Percentiles rank a stretch among this genome's conserved stretches.
Evolutionary conservation across 2,329 filamentous ascomycete genomes (phyloP).

Genomic region (Thyridium curvatum): DNA sequence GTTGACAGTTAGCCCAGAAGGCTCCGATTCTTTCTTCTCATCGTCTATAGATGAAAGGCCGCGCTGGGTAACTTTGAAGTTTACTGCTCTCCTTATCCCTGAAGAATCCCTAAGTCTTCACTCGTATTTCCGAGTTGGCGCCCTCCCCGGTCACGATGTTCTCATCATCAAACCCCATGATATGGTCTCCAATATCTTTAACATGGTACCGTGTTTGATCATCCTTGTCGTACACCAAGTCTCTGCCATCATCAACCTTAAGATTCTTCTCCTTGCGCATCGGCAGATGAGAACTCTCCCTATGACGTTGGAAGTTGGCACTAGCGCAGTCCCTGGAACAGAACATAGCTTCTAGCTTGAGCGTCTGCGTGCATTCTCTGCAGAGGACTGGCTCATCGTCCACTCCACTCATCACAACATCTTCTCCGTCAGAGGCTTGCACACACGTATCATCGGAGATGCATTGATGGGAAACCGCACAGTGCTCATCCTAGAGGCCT

Average conservation of each 20-base stretch:
- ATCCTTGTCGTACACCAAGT: constrained; percentile 6
- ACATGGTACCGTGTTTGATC: constrained; percentile 4
- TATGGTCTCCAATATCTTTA: no score
- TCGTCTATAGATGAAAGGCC: no score
- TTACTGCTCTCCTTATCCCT: no score
- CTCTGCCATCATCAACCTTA: constrained; percentile 8
- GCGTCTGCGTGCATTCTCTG: constrained; percentile 21
- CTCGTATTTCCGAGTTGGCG: no score
- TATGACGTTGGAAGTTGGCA: constrained; percentile 22
- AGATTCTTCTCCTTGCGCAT: constrained; percentile 12
- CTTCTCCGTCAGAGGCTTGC: constrained; percentile 21
- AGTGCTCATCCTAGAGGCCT: no score
- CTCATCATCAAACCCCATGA: no score
- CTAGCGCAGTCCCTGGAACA: constrained; percentile 23
- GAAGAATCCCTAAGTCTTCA: no score
- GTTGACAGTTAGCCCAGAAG: no score
- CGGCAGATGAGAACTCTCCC: constrained; percentile 21
- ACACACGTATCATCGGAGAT: constrained; percentile 3
- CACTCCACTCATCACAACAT: constrained; percentile 10
- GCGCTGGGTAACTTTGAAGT: no score
- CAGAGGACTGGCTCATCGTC: constrained; percentile 15
- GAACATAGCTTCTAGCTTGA: constrained; percentile 19
- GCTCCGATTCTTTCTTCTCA: no score
- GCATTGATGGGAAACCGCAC: no score
- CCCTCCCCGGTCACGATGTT: no score